phyloP scores from a whole-genome alignment of 2,329 filamentous ascomycete genomes.

The Geosmithia putterillii region DNA sequence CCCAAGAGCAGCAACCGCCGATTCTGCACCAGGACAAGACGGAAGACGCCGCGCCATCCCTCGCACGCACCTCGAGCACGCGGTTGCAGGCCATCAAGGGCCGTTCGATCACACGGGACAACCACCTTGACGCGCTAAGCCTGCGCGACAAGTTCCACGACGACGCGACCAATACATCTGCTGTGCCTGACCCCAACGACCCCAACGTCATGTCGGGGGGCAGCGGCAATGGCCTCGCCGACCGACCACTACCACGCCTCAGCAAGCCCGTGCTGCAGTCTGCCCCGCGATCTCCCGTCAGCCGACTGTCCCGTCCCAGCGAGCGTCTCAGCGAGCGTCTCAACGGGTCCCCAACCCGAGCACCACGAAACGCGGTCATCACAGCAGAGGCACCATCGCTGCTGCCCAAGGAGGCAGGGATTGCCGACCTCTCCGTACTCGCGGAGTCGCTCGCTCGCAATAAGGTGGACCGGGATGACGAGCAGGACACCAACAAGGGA shows the following conservation, averaged over 20 bases:
- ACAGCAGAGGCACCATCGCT: neutral
- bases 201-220: neutral
- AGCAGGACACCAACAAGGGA: slow-evolving; percentile 1
- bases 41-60: neutral
- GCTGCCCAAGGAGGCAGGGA: neutral
- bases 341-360: too few relatives aligned
- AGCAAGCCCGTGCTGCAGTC: neutral
- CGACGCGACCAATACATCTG: neutral
- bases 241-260: neutral
- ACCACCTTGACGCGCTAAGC: too few relatives aligned
- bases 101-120: neutral
- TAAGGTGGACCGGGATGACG: slow-evolving; percentile 2
- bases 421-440: slow-evolving; percentile 6
- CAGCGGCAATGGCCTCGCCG: too few relatives aligned
- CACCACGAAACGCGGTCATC: too few relatives aligned
- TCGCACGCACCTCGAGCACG: neutral
- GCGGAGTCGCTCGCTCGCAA: neutral
- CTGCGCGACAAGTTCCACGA: neutral
- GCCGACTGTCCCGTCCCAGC: neutral
- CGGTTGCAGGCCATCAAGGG: neutral
- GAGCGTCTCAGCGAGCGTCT: too few relatives aligned
- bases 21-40: neutral
- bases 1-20: neutral
- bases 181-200: neutral
- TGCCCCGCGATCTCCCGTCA: neutral